Evolutionary conservation across 75 land plant species (phyloP).

Genomic region (Pseudotsuga menziesii): DNA sequence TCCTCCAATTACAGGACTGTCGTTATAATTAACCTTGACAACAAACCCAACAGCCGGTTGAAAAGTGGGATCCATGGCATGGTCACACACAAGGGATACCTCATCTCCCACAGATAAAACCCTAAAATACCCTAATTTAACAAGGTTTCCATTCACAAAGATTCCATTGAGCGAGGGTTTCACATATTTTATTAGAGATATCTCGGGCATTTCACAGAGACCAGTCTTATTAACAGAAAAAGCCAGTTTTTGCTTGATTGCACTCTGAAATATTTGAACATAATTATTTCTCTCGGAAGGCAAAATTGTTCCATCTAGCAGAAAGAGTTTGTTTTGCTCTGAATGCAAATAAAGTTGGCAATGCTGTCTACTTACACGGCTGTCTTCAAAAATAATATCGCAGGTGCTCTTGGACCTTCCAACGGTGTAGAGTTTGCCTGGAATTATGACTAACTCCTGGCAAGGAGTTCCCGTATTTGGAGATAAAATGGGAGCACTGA

Average conservation of each 20-base stretch:
- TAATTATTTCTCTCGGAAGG: not conserved
- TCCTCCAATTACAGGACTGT: not conserved
- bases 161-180: constrained; percentile 64
- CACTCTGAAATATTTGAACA: not conserved
- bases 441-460: not conserved
- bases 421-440: constrained; percentile 30
- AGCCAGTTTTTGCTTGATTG: not conserved
- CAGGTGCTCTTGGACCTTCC: constrained; percentile 46
- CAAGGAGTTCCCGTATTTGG: too few relatives aligned
- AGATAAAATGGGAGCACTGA: too few relatives aligned
- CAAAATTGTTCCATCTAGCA: constrained; percentile 37
- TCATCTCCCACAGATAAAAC: constrained; percentile 51
- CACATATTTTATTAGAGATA: constrained; percentile 8
- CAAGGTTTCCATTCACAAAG: constrained; percentile 53
- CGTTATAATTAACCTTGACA: constrained; percentile 12
- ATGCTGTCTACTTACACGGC: constrained; percentile 57
- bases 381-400: constrained; percentile 30
- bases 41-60: constrained; percentile 37
- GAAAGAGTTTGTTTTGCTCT: constrained; percentile 19
- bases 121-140: constrained; percentile 13
- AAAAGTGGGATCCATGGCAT: constrained; percentile 6
- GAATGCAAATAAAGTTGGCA: constrained; percentile 53
- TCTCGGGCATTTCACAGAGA: not conserved
- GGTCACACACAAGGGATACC: constrained; percentile 38
- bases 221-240: not conserved